A percentile compares a stretch with the other conserved stretches of the same genome.
Evolutionary conservation across 257 asterid genomes (phyloP).

Genomic region (Cynanchum wilfordii): DNA sequence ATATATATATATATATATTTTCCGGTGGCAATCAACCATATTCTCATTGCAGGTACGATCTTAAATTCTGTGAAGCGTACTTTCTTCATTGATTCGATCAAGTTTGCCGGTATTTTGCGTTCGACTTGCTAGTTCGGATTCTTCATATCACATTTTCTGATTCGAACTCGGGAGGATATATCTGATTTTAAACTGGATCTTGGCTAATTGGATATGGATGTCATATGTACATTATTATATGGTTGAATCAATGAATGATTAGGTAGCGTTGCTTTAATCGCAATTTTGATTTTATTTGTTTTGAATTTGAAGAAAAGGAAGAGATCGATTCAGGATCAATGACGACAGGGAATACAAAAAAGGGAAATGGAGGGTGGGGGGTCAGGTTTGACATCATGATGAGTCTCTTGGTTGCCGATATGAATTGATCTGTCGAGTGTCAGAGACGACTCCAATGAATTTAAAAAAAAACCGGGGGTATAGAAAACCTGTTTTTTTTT

Average conservation of each 20-base stretch:
- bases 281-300: too few species aligned
- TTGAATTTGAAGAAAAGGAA: too few species aligned
- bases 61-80: not conserved
- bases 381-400: not conserved
- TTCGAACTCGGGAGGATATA: not conserved
- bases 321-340: too few species aligned
- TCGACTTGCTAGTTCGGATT: too few species aligned
- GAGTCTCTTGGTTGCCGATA: not conserved
- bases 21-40: too few species aligned
- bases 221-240: not conserved
- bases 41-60: too few species aligned
- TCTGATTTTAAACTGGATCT: not conserved
- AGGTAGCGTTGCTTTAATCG: not conserved
- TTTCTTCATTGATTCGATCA: too few species aligned
- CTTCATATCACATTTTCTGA: too few species aligned
- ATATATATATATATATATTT: too few species aligned
- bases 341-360: too few species aligned
- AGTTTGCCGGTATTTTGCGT: too few species aligned
- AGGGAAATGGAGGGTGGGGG: not conserved
- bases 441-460: not conserved
- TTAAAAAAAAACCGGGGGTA: not conserved
- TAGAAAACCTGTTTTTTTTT: too few species aligned
- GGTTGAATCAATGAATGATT: conserved; percentile 6
- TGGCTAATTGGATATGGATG: not conserved
- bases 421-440: not conserved